Percentiles rank a stretch among this genome's conserved stretches.
Evolutionary conservation across 495 filamentous ascomycete species (phyloP).

Genomic region (Penicillium parvum): DNA sequence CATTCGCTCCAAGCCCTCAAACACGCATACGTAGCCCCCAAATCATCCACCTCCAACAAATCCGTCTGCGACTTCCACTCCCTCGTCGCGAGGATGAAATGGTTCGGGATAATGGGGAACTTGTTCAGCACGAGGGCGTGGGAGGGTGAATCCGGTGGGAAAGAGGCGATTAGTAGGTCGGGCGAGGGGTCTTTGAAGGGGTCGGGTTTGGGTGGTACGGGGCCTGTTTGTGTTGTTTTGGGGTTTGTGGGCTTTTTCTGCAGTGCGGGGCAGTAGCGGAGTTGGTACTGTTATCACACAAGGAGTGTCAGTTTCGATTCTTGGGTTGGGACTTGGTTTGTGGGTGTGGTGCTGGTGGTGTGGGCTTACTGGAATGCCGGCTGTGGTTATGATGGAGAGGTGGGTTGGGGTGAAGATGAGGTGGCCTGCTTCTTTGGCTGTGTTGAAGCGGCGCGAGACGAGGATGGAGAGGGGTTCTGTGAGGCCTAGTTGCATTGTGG

Average conservation of each 20-base stretch:
- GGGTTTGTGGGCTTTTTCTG: conserved; percentile 61
- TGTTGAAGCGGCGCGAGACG: conserved; percentile 49
- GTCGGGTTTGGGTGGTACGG: conserved; percentile 50
- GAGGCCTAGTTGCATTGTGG: conserved; percentile 38
- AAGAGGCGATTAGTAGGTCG: conserved; percentile 57
- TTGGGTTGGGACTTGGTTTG: not conserved
- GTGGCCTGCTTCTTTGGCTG: conserved; percentile 50
- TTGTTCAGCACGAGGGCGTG: conserved; percentile 77
- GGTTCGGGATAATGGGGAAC: conserved; percentile 71
- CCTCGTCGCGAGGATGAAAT: conserved; percentile 74
- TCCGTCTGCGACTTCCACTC: conserved; percentile 64
- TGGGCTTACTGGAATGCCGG: conserved; percentile 49
- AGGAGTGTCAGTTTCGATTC: too few relatives aligned
- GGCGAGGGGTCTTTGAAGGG: conserved; percentile 66
- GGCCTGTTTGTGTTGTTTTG: conserved; percentile 28
- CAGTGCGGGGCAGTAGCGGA: conserved; percentile 73
- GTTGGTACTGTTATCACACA: conserved; percentile 78
- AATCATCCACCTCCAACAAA: conserved; percentile 60
- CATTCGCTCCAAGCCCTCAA: conserved; percentile 53
- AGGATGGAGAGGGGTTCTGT: conserved; percentile 47
- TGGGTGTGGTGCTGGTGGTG: not conserved
- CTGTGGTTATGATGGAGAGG: conserved; percentile 48
- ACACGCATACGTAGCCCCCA: conserved; percentile 61
- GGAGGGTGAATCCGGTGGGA: conserved; percentile 45
- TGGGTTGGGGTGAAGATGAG: conserved; percentile 59